phyloP scores from a whole-genome alignment of 2,329 filamentous ascomycete genomes.

The Didymella sp. region DNA sequence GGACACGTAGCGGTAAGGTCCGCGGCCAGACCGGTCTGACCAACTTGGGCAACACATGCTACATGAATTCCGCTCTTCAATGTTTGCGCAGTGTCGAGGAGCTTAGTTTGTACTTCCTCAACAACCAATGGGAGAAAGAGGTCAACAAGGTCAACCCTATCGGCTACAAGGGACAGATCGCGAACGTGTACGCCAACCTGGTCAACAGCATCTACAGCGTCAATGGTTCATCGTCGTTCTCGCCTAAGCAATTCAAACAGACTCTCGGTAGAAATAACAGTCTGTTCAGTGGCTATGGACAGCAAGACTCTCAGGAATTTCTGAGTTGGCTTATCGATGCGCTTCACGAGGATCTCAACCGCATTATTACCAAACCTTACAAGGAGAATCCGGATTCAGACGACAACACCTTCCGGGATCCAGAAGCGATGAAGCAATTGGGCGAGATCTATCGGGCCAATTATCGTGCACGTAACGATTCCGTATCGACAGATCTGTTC shows the following conservation, averaged over 20 bases:
- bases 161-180: constrained; percentile 84
- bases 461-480: constrained; percentile 90
- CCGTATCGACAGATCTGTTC: constrained; percentile 93
- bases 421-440: constrained; percentile 79
- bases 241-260: constrained; percentile 81
- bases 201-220: constrained; percentile 80
- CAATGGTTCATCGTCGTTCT: constrained; percentile 69
- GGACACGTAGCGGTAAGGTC: constrained; percentile 71
- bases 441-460: constrained; percentile 91
- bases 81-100: constrained; percentile 94
- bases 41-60: constrained; percentile 97
- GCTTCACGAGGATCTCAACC: constrained; percentile 92
- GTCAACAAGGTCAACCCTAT: constrained; percentile 86
- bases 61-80: constrained; percentile 98
- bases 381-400: constrained; percentile 98
- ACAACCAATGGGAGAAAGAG: constrained; percentile 72
- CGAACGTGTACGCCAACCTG: constrained; percentile 80
- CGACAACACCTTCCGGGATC: constrained; percentile 90
- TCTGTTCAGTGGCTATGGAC: constrained; percentile 90
- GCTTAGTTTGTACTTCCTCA: constrained; percentile 86
- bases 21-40: constrained; percentile 81
- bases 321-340: constrained; percentile 93
- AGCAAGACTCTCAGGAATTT: constrained; percentile 98
- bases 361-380: constrained; percentile 94
- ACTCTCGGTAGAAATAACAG: constrained; percentile 81